Percentiles rank a stretch among this genome's conserved stretches.
Evolutionary conservation across 2,329 filamentous ascomycete genomes (phyloP).

Genomic region (Monosporascus cannonballus): DNA sequence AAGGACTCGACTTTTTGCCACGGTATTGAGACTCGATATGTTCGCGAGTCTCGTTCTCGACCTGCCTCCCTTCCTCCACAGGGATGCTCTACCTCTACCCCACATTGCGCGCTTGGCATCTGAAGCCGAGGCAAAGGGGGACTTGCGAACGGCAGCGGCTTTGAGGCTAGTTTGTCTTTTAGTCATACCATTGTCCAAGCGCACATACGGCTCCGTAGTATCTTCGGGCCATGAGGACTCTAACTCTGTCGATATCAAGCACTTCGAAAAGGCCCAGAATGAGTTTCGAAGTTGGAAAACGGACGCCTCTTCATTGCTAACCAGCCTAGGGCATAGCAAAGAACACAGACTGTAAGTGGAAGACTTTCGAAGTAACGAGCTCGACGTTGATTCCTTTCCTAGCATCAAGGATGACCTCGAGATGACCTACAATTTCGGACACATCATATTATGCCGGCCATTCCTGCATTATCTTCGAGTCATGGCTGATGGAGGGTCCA

Average conservation of each 20-base stretch:
- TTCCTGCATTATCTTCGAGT: constrained; percentile 2
- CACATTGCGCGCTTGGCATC: constrained; percentile 1
- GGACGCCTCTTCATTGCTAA: constrained; percentile 1
- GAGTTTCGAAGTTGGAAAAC: constrained; percentile 2
- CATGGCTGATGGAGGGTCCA: constrained; percentile 4
- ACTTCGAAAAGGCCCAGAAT: constrained; percentile 2
- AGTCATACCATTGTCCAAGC: constrained; percentile 1
- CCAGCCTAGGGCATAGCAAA: neutral
- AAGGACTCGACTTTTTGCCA: neutral
- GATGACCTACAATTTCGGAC: constrained; percentile 5
- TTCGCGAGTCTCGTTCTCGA: constrained; percentile 2
- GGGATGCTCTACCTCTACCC: neutral
- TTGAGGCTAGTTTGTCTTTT: constrained; percentile 3
- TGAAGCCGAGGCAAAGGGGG: neutral
- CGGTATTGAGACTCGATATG: constrained; percentile 2
- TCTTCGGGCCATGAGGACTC: neutral
- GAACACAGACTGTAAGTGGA: constrained; percentile 1
- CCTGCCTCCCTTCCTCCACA: constrained; percentile 3
- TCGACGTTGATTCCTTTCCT: neutral
- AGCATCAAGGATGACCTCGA: constrained; percentile 5
- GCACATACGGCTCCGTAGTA: neutral
- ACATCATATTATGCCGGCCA: constrained; percentile 4
- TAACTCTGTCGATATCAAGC: neutral
- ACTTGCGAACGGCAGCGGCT: constrained; percentile 2
- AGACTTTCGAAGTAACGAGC: neutral